Evolutionary conservation across 768 basidiomycete genomes (phyloP).

Genomic region (Boletus reticulatus): DNA sequence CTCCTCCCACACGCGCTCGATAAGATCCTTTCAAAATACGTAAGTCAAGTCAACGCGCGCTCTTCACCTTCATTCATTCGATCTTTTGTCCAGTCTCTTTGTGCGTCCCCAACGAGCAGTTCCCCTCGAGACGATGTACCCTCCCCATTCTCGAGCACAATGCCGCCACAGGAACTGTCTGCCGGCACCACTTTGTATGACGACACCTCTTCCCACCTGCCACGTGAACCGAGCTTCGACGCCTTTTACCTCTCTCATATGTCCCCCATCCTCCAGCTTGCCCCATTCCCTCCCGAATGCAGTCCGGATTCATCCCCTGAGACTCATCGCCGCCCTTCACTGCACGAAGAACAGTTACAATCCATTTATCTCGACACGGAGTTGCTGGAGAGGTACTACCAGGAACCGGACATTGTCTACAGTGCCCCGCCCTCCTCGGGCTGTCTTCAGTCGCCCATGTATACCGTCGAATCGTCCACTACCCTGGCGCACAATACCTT

Average conservation of each 20-base stretch:
- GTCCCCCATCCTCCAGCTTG: conserved; percentile 17
- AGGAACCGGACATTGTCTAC: conserved; percentile 16
- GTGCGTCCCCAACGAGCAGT: conserved; percentile 37
- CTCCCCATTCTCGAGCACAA: conserved; percentile 31
- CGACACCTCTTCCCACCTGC: conserved; percentile 4
- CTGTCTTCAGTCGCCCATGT: conserved; percentile 17
- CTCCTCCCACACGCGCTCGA: conserved; percentile 68
- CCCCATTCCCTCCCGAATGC: conserved; percentile 17
- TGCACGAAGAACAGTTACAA: conserved; percentile 23
- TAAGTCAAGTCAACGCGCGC: conserved; percentile 37
- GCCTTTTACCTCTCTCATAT: conserved; percentile 19
- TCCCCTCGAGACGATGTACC: conserved; percentile 17
- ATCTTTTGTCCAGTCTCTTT: conserved; percentile 41
- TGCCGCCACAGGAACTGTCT: conserved; percentile 16
- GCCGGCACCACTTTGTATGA: conserved; percentile 15
- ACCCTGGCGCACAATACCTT: conserved; percentile 14
- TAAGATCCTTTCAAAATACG: conserved; percentile 84
- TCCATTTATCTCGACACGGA: conserved; percentile 23
- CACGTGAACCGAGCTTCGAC: conserved; percentile 16
- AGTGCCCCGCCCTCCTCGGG: conserved; percentile 1
- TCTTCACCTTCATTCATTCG: neutral
- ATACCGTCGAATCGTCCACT: conserved; percentile 15
- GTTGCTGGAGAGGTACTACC: conserved; percentile 21
- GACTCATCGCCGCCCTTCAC: conserved; percentile 10
- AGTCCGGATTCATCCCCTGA: conserved; percentile 13